Percentiles rank a stretch among this genome's conserved stretches.
phyloP scores from a whole-genome alignment of 306 rosid genomes.

The Vachellia collinsii region DNA sequence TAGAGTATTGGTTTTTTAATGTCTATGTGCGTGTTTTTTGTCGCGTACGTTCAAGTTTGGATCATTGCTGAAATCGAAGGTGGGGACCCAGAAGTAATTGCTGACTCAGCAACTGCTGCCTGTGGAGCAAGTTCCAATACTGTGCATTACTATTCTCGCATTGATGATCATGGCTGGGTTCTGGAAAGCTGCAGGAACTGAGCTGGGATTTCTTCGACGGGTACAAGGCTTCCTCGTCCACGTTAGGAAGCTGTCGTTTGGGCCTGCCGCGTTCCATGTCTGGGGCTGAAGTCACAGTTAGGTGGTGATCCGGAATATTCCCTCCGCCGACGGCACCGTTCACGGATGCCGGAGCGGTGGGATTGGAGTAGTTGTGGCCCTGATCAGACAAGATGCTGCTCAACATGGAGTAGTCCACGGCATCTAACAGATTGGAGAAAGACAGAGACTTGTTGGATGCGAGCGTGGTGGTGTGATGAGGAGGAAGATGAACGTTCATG shows the following conservation, averaged over 20 bases:
- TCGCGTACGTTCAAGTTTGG: neutral
- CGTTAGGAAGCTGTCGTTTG: conserved; percentile 47
- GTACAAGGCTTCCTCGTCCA: conserved; percentile 33
- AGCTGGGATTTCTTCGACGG: conserved; percentile 50
- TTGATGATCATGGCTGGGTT: conserved; percentile 26
- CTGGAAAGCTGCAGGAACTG: conserved; percentile 45
- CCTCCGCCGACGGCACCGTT: neutral
- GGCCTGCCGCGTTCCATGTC: conserved; percentile 39
- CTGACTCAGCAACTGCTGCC: conserved; percentile 49
- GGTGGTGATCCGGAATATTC: conserved; percentile 26
- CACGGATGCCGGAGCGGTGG: conserved; percentile 29
- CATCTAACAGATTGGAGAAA: conserved; percentile 60
- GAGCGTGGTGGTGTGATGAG: conserved; percentile 41
- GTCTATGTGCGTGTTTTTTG: too few species aligned
- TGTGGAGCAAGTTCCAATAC: conserved; percentile 41
- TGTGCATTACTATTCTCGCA: conserved; percentile 38
- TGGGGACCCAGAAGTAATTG: conserved; percentile 57
- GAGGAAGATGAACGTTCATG: neutral
- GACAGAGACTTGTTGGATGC: conserved; percentile 58
- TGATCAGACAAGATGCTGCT: conserved; percentile 57
- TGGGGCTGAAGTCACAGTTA: conserved; percentile 22
- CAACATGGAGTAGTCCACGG: conserved; percentile 61
- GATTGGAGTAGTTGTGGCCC: conserved; percentile 29
- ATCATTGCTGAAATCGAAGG: conserved; percentile 49
- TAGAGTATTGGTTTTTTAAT: neutral